Evolutionary conservation across 257 asterid species (phyloP).

Genomic region (Solanum dulcamara): DNA sequence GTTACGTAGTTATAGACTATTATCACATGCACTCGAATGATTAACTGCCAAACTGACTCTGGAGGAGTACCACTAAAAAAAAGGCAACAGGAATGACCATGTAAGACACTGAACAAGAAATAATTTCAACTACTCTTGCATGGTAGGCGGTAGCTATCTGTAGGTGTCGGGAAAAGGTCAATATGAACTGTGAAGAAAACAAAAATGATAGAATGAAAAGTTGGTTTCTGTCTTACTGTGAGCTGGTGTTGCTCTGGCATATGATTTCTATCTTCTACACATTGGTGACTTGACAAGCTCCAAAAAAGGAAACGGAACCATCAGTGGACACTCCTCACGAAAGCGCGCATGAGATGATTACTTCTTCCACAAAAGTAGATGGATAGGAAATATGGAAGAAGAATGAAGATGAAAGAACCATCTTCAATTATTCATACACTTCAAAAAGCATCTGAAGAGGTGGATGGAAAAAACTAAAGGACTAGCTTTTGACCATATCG

Average conservation of each 20-base stretch:
- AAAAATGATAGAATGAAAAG: background rate
- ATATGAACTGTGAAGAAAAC: background rate
- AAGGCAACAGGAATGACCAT: background rate
- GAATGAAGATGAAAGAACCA: background rate
- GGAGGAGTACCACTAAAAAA: background rate
- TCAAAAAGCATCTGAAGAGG: background rate
- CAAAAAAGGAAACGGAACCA: background rate
- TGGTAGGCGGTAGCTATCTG: background rate
- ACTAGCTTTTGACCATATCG: background rate
- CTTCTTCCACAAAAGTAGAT: background rate
- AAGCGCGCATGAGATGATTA: background rate
- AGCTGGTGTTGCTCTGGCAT: background rate
- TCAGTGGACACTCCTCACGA: background rate
- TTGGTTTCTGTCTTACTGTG: background rate
- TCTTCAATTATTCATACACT: background rate
- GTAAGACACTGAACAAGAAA: background rate
- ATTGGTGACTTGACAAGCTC: background rate
- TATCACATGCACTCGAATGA: background rate
- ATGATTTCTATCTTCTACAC: background rate
- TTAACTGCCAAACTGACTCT: background rate
- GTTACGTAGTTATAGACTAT: background rate
- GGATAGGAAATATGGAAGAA: background rate
- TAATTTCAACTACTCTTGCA: background rate
- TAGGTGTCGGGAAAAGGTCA: background rate
- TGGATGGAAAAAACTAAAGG: background rate